phyloP scores from a whole-genome alignment of 768 basidiomycete species.

The Harrya chromipes region DNA sequence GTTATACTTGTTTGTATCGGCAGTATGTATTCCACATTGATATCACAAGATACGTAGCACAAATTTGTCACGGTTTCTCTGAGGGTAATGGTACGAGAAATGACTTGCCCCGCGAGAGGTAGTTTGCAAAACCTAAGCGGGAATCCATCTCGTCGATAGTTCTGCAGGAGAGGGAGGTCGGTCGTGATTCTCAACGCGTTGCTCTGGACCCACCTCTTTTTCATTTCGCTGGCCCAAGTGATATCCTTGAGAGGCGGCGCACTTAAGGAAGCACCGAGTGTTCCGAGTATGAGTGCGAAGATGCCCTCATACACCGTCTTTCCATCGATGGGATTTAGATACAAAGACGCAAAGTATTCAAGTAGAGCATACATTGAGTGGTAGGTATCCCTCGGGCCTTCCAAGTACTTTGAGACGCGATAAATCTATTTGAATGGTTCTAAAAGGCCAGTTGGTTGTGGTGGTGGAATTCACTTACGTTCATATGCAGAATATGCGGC shows the following conservation, averaged over 20 bases:
- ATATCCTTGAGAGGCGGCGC: conserved; percentile 73
- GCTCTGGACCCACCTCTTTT: conserved; percentile 53
- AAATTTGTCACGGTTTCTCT: conserved; percentile 1
- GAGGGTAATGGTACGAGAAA: conserved; percentile 24
- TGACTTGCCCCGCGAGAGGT: conserved; percentile 52
- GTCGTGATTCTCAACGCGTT: background rate
- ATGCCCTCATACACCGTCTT: conserved; percentile 71
- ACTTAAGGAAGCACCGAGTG: conserved; percentile 68
- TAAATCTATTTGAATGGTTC: conserved; percentile 48
- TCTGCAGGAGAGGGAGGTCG: conserved; percentile 34
- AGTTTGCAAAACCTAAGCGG: conserved; percentile 58
- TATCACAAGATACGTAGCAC: background rate
- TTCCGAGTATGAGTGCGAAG: conserved; percentile 61
- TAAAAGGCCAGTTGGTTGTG: conserved; percentile 4
- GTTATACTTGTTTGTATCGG: background rate
- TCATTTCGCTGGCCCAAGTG: conserved; percentile 90
- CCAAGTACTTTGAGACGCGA: conserved; percentile 76
- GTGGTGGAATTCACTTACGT: conserved; percentile 45
- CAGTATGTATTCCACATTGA: conserved; percentile 1
- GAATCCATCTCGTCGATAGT: conserved; percentile 78
- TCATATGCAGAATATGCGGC: conserved; percentile 82
- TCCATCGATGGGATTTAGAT: background rate
- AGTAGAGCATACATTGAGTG: conserved; percentile 50
- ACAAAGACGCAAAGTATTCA: background rate
- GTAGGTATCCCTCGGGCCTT: conserved; percentile 62